Conservation (phyloP, 306 rosid genomes). For the Ochetophila trinervis region DNA sequence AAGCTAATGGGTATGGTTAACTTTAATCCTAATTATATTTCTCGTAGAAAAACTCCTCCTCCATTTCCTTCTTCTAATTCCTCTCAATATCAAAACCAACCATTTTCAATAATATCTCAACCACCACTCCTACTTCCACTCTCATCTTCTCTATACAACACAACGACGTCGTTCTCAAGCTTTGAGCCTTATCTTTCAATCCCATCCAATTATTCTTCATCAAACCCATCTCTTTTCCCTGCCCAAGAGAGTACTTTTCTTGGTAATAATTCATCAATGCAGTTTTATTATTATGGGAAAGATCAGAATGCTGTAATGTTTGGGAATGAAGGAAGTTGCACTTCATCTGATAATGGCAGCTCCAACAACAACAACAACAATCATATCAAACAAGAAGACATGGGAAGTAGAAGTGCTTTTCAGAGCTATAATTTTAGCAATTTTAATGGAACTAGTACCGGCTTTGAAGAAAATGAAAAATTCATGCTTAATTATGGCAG, state of each 20-base stretch:
- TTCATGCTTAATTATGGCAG: constrained; percentile 29
- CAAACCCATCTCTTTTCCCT: constrained; percentile 34
- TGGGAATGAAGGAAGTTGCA: constrained; percentile 70
- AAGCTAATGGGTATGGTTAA: constrained; percentile 59
- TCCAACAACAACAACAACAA: constrained; percentile 39
- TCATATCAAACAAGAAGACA: constrained; percentile 51
- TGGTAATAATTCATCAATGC: constrained; percentile 26
- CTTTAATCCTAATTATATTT: constrained; percentile 1
- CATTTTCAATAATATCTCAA: not conserved
- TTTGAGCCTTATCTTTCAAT: constrained; percentile 24
- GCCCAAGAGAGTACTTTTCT: constrained; percentile 37
- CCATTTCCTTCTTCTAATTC: constrained; percentile 17
- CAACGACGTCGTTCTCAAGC: constrained; percentile 32
- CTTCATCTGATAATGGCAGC: constrained; percentile 67
- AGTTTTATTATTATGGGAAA: constrained; percentile 27
- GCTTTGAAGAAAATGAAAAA: constrained; percentile 30
- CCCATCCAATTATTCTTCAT: constrained; percentile 26
- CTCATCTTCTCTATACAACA: constrained; percentile 15
- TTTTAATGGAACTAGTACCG: too few relatives aligned
- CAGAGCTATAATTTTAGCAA: not conserved
- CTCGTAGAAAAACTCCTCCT: constrained; percentile 36
- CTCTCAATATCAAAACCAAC: constrained; percentile 16
- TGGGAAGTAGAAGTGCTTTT: not conserved
- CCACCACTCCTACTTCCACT: constrained; percentile 15
- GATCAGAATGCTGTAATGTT: constrained; percentile 43